Conservation (phyloP, 2,329 filamentous ascomycete species). For the Aspergillus intermedius region DNA sequence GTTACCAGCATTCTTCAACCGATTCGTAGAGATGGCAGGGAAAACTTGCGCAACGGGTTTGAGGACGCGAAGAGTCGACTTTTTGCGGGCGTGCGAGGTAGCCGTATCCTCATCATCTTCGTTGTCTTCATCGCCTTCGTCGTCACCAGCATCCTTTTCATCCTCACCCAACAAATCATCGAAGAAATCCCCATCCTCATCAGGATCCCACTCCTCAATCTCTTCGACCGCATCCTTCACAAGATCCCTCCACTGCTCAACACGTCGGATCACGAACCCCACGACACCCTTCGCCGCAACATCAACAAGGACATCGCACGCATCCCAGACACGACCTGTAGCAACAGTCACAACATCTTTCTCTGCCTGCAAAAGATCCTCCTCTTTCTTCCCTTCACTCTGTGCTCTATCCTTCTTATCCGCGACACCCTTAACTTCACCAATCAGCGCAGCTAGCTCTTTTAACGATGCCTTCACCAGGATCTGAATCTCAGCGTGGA, state of each 20-base stretch:
- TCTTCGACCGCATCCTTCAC: constrained; percentile 79
- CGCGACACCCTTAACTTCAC: constrained; percentile 50
- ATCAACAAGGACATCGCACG: constrained; percentile 65
- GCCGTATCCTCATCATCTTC: constrained; percentile 24
- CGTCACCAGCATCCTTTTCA: constrained; percentile 14
- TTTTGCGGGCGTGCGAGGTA: constrained; percentile 35
- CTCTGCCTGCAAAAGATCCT: constrained; percentile 23
- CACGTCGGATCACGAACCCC: constrained; percentile 63
- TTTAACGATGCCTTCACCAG: constrained; percentile 55
- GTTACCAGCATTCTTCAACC: constrained; percentile 30
- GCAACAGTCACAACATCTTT: constrained; percentile 54
- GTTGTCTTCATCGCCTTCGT: constrained; percentile 9
- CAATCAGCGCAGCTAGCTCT: constrained; percentile 57
- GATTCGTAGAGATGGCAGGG: constrained; percentile 36
- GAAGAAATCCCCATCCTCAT: constrained; percentile 54
- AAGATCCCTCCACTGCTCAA: constrained; percentile 65
- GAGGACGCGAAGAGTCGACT: constrained; percentile 35
- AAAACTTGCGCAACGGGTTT: constrained; percentile 40
- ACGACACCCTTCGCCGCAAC: constrained; percentile 62
- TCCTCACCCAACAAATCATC: constrained; percentile 31
- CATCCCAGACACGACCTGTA: constrained; percentile 76
- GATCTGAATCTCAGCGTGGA: constrained; percentile 58
- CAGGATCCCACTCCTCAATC: constrained; percentile 79
- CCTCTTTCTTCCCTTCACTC: constrained; percentile 20
- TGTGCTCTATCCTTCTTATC: constrained; percentile 37